phyloP scores from a whole-genome alignment of 1,284 basidiomycete species.

The Ganoderma lucidum region DNA sequence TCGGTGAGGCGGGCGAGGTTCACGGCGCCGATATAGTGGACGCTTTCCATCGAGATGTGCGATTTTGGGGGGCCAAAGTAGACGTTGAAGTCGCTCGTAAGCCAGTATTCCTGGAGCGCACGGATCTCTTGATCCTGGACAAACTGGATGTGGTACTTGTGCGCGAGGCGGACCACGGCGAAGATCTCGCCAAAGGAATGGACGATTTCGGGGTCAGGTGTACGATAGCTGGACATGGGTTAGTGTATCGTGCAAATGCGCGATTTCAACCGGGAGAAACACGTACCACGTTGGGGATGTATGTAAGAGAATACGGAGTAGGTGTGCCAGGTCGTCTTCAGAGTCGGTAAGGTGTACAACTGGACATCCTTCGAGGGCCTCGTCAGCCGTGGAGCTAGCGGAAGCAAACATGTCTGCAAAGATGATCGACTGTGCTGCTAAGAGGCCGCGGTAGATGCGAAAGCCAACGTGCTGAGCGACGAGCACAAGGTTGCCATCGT shows the following conservation, averaged over 20 bases:
- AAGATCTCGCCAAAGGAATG: not conserved
- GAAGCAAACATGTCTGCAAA: conserved; percentile 29
- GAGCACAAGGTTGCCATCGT: conserved; percentile 16
- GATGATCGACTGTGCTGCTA: conserved; percentile 23
- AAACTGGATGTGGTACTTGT: not conserved
- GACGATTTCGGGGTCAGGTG: not conserved
- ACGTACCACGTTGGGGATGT: not conserved
- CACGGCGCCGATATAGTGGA: conserved; percentile 11
- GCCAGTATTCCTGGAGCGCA: not conserved
- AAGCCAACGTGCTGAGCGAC: conserved; percentile 12
- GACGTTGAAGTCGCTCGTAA: not conserved
- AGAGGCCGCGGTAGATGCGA: conserved; percentile 23
- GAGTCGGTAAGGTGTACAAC: conserved; percentile 27
- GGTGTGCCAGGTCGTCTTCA: conserved; percentile 13
- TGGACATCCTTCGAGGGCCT: conserved; percentile 22
- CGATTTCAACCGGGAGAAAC: not conserved
- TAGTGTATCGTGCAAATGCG: not conserved
- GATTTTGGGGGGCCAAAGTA: not conserved
- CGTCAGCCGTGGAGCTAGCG: conserved; percentile 19
- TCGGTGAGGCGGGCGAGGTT: conserved; percentile 20
- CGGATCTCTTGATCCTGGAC: not conserved
- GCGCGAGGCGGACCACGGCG: not conserved
- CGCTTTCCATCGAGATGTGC: not conserved
- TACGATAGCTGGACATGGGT: not conserved
- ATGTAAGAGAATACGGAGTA: conserved; percentile 11